These are phyloP conservation scores for Coprinopsis cinerea DNA, from an alignment of 768 basidiomycete species.

Conservation along the genomic window DNA sequence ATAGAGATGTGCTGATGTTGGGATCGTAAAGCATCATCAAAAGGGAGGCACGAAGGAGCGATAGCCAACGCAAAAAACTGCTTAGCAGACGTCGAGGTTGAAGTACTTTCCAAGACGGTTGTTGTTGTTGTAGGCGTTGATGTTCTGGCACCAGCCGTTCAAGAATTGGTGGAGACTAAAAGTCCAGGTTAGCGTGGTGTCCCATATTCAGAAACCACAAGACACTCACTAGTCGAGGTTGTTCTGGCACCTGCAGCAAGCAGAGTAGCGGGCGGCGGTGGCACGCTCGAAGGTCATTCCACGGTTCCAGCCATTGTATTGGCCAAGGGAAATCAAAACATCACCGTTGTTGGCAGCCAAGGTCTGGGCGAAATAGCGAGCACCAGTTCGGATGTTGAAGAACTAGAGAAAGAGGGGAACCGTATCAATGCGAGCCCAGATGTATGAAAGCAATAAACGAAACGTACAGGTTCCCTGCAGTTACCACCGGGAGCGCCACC, in stretches of 20 bases:
- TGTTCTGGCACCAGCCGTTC: constrained; percentile 67
- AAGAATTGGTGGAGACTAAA: constrained; percentile 59
- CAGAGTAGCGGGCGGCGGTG: constrained; percentile 46
- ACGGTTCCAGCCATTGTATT: constrained; percentile 70
- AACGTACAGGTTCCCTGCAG: constrained; percentile 41
- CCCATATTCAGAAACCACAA: neutral
- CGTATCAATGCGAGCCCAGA: neutral
- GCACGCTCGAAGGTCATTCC: constrained; percentile 56
- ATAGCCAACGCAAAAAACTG: too few relatives aligned
- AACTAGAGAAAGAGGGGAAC: constrained; percentile 32
- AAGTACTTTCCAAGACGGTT: constrained; percentile 57
- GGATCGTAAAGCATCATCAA: neutral
- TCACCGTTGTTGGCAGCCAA: constrained; percentile 46
- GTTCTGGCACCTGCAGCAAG: constrained; percentile 71
- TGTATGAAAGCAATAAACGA: constrained; percentile 3
- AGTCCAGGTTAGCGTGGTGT: neutral
- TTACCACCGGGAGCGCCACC: constrained; percentile 43
- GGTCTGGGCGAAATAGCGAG: constrained; percentile 50
- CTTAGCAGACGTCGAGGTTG: constrained; percentile 47
- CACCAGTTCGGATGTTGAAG: constrained; percentile 67
- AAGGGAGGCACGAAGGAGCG: neutral
- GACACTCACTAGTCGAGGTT: constrained; percentile 78
- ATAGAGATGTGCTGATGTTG: too few relatives aligned
- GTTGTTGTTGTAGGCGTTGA: constrained; percentile 40
- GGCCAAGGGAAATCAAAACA: constrained; percentile 52